Evolutionary conservation across 75 land plant genomes (phyloP), one percentile per base, ranked within the genome.

Genomic region (Adiantum capillusveneris): DNA sequence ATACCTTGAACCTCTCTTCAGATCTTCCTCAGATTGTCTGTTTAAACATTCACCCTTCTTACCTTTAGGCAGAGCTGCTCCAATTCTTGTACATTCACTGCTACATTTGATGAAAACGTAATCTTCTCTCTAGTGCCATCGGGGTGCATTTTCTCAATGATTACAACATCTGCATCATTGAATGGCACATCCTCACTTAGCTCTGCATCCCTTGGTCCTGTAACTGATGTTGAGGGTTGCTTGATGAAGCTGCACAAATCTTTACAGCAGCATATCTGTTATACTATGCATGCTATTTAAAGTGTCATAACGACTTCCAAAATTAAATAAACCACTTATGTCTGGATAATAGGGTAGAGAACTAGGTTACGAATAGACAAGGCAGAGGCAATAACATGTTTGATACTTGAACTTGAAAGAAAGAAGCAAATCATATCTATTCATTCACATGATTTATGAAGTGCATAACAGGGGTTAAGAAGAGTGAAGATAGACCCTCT

Each of bases 41-140:
- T 46, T 5, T 6, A 3, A 46, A 14, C 50, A 6, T 6, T 5
- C 14, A 6, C 17, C 14, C 14, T 46, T 46, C 5, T 13, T 63
- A 91, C 97, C 89, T 88, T 92, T 57, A 82, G 84, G 74, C 97
- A 88, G 17, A 92, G 73, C 28, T 63, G 68, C 78, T 92, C 83
- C 9, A 92, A 76, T 34, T 84, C 95, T 74, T 88, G 81, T 0
- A 92, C 74, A 79, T 92, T 82, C 41, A 92, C 87, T 50, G 83
- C 79, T 58, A 72, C 84, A 53, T 84, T 88, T 26, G 89, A 77
- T 34, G 90, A 69, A 72, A 88, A 92, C 17, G 88, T 65, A 36
- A 92, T 85, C 75, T 84, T 82, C 71, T 88, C 83, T 56, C 74
- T 31, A 44, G 66, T 48, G 53, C 94, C 97, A 88, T 84, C 86